Conservation (phyloP, 2,329 filamentous ascomycete species). For the Cryphonectria japonica region DNA sequence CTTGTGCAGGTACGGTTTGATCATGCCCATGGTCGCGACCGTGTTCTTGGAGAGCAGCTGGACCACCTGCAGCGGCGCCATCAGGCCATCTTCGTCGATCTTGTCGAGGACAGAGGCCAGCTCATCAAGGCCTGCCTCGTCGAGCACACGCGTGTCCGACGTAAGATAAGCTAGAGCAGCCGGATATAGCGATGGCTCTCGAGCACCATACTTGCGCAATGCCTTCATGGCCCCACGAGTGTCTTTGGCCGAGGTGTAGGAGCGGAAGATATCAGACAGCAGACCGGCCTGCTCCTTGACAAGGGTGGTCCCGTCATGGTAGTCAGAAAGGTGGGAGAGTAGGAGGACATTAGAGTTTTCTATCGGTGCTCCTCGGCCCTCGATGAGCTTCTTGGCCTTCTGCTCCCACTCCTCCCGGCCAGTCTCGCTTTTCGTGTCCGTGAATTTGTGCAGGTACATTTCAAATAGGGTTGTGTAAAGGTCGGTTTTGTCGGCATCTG, state of each 20-base stretch:
- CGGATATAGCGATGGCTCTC: slow-evolving; percentile 90
- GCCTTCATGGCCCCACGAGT: slow-evolving; percentile 89
- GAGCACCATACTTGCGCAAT: slow-evolving; percentile 85
- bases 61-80: slow-evolving; percentile 96
- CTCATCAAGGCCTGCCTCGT: slow-evolving; percentile 83
- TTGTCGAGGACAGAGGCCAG: slow-evolving; percentile 78
- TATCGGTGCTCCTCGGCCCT: slow-evolving; percentile 79
- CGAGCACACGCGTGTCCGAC: slow-evolving; percentile 77
- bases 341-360: slow-evolving; percentile 94
- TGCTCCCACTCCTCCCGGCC: slow-evolving; percentile 82
- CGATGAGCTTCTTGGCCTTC: slow-evolving; percentile 88
- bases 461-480: slow-evolving; percentile 95
- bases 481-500: slow-evolving; percentile 76
- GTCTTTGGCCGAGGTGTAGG: slow-evolving; percentile 90
- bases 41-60: slow-evolving; percentile 73
- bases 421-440: slow-evolving; percentile 67
- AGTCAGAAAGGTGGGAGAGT: slow-evolving; percentile 88
- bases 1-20: slow-evolving; percentile 87
- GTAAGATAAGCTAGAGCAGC: slow-evolving; percentile 93
- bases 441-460: slow-evolving; percentile 93
- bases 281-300: slow-evolving; percentile 94
- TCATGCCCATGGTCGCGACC: slow-evolving; percentile 95
- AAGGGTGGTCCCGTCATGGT: slow-evolving; percentile 85
- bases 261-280: slow-evolving; percentile 93
- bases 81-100: slow-evolving; percentile 87